These are phyloP conservation scores for Raffaelea ambrosiae DNA, from an alignment of 2,329 filamentous ascomycete species.

Conservation along the genomic window DNA sequence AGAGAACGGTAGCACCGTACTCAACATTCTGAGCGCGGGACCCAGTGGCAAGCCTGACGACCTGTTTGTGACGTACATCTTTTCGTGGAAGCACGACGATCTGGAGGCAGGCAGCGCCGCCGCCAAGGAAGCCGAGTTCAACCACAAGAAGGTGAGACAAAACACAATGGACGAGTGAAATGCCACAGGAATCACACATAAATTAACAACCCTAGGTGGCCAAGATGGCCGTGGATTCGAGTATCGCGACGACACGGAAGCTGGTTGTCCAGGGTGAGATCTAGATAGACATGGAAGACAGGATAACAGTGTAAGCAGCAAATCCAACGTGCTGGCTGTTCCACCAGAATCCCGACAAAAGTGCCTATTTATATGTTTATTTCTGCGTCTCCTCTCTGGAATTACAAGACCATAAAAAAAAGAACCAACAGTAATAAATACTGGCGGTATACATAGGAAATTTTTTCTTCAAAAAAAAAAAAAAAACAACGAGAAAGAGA, in stretches of 20 bases:
- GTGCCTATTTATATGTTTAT: too few species aligned
- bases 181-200: too few species aligned
- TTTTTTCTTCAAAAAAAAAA: too few species aligned
- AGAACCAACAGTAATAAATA: too few species aligned
- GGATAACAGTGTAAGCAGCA: too few species aligned
- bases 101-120: constrained; percentile 15
- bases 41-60: constrained; percentile 15
- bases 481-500: too few species aligned
- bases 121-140: constrained; percentile 12
- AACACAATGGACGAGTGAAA: too few species aligned
- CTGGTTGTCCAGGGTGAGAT: constrained; percentile 16
- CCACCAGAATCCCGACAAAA: too few species aligned
- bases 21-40: constrained; percentile 21
- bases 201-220: constrained; percentile 14
- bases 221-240: constrained; percentile 18
- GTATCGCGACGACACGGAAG: constrained; percentile 16
- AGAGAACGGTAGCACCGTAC: constrained; percentile 21
- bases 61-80: constrained; percentile 24
- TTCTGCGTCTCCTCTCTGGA: too few species aligned
- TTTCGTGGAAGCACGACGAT: constrained; percentile 20
- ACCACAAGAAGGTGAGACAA: constrained; percentile 14
- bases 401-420: too few species aligned
- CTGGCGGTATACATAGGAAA: too few species aligned
- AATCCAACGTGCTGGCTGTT: too few species aligned
- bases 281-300: not conserved